Evolutionary conservation across 495 filamentous ascomycete genomes (phyloP), one percentile per base, ranked within the genome.

Genomic region (Darksidea phi): DNA sequence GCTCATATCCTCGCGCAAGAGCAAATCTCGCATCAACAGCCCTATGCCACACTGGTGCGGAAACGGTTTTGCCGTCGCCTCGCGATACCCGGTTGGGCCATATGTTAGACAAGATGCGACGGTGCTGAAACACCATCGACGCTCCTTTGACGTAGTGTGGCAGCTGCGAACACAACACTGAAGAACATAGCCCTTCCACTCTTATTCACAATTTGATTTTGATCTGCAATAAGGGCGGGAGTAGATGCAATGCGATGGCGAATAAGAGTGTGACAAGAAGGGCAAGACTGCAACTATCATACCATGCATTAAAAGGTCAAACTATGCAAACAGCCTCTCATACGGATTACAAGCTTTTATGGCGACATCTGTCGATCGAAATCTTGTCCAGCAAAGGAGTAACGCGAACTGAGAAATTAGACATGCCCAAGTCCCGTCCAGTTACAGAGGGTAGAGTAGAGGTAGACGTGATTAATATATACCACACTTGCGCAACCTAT

Each of bases 21-120:
- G 17, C 54, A 57, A 17, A 21, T 25, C n/a, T 21, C 55, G 55
- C 55, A 58, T 58, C 17, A 58, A 20, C 47, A 58, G 18, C 26
- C 55, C 26, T 37, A 32, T 24, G n/a, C 4, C 46, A 37, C 45
- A 32, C 45, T 58, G 43, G 48, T 15, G 55, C 55, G 28, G 13
- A 2, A 49, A 34, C 46, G 28, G 55, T 58, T 50, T 58, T n/a
- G 41, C 5, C 23, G 11, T 15, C 6, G 42, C 15, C 52, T 41
- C 28, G n/a, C 43, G 21, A 26, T 48, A 37, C 55, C 55, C 26
- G 6, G 38, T 49, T 21, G 24, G 45, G 55, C 23, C 6, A 11
- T 38, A 17, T 57, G 55, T 15, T 20, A 3, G 10, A 20, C 21
- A 26, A n/a, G 54, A 11, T 58, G 55, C 55, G 55, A 58, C 55